Evolutionary conservation across 2,329 filamentous ascomycete genomes (phyloP).

Genomic region (Cladosporium sp.): DNA sequence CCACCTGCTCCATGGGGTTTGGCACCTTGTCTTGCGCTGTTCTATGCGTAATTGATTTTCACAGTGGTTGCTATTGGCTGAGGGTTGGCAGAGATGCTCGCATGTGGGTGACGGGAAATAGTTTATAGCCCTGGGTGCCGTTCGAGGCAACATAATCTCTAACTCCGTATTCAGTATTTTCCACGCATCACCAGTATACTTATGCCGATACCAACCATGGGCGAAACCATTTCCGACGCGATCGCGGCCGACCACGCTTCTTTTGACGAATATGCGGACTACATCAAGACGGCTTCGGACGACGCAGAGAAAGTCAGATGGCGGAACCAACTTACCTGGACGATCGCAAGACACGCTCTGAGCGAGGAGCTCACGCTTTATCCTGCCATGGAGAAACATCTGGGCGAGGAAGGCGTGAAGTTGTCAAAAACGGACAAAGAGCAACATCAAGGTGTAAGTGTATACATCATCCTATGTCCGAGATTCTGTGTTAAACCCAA

Average conservation of each 20-base stretch:
- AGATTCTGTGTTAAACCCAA: background rate
- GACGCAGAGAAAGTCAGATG: conserved; percentile 41
- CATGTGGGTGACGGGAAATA: background rate
- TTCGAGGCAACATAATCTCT: too few relatives aligned
- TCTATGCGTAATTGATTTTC: conserved; percentile 9
- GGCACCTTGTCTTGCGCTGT: background rate
- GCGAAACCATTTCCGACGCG: conserved; percentile 29
- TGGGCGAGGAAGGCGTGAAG: conserved; percentile 27
- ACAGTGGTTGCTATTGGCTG: background rate
- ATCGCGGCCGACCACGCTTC: conserved; percentile 42
- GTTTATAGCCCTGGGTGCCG: too few relatives aligned
- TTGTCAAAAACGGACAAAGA: conserved; percentile 32
- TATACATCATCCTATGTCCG: background rate
- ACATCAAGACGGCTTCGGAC: conserved; percentile 39
- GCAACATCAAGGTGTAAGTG: conserved; percentile 26
- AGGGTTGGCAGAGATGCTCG: too few relatives aligned
- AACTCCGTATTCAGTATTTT: too few relatives aligned
- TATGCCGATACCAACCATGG: background rate
- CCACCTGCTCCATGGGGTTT: background rate
- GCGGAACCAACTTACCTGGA: conserved; percentile 52
- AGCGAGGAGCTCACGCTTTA: conserved; percentile 46
- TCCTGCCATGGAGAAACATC: conserved; percentile 34
- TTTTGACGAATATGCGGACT: conserved; percentile 41
- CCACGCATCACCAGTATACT: too few relatives aligned
- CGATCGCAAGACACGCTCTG: conserved; percentile 49